These are phyloP conservation scores for Lasiosphaeria ovina DNA, from an alignment of 495 filamentous ascomycete genomes.

Conservation along the genomic window DNA sequence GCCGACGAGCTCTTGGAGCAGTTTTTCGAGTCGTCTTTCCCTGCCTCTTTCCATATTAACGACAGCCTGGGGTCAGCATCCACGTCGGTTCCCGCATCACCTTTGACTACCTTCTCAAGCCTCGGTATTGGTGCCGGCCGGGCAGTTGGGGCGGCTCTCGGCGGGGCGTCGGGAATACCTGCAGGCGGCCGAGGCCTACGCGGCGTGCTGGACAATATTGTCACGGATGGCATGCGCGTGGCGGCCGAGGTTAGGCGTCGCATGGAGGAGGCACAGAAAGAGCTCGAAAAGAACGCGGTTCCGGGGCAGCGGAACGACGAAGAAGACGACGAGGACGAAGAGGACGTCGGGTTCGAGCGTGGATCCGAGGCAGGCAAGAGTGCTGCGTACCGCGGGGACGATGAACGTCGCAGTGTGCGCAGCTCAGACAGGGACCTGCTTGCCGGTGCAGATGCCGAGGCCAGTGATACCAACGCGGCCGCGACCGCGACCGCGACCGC, in stretches of 20 bases:
- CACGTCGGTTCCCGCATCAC: constrained; percentile 42
- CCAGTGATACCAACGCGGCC: constrained; percentile 32
- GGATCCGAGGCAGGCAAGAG: constrained; percentile 14
- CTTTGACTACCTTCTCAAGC: constrained; percentile 75
- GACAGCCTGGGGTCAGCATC: constrained; percentile 45
- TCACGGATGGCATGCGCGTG: constrained; percentile 93
- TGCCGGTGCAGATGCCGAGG: constrained; percentile 74
- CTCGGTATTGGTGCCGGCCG: constrained; percentile 52
- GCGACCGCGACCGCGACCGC: background rate
- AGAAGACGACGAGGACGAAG: constrained; percentile 71
- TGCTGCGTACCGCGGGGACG: constrained; percentile 32
- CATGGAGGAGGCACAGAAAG: constrained; percentile 90
- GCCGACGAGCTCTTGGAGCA: constrained; percentile 93
- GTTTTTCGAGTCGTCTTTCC: constrained; percentile 85
- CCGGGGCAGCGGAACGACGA: constrained; percentile 63
- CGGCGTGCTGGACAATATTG: constrained; percentile 94
- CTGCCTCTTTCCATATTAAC: constrained; percentile 59
- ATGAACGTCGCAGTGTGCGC: constrained; percentile 61
- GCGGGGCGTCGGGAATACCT: constrained; percentile 44
- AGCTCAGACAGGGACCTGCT: constrained; percentile 76
- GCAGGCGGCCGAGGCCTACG: constrained; percentile 73
- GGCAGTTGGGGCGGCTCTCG: constrained; percentile 36
- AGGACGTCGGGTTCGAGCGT: constrained; percentile 32
- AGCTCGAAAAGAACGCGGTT: constrained; percentile 75
- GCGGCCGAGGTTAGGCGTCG: constrained; percentile 84